Evolutionary conservation across 2,329 filamentous ascomycete genomes (phyloP).

Genomic region (Drechslerella dactyloides): DNA sequence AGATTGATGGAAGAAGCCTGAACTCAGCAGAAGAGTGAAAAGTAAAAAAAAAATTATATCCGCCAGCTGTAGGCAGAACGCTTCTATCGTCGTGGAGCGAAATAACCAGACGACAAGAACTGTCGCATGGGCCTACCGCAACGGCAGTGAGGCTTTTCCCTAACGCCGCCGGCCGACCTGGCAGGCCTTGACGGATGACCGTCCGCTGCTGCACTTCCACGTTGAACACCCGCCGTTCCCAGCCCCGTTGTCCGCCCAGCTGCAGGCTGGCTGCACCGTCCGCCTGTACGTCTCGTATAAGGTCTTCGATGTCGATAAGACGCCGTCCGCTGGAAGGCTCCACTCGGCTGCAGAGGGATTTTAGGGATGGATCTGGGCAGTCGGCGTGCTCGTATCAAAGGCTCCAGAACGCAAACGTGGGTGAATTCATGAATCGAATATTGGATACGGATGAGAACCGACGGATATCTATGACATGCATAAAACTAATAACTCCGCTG

Average conservation of each 20-base stretch:
- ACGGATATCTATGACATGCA: too few relatives aligned
- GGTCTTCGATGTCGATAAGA: neutral
- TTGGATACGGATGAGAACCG: too few relatives aligned
- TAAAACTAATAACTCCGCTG: too few relatives aligned
- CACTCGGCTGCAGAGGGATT: conserved; percentile 2
- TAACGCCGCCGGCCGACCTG: too few relatives aligned
- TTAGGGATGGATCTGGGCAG: neutral
- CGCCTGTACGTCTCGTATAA: neutral
- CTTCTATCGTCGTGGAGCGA: too few relatives aligned
- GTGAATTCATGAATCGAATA: neutral
- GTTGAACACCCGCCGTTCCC: neutral
- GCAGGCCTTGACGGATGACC: conserved; percentile 2
- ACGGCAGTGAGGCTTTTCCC: neutral
- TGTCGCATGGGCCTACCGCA: conserved; percentile 3
- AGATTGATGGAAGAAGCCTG: too few relatives aligned
- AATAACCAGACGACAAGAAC: neutral
- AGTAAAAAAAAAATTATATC: too few relatives aligned
- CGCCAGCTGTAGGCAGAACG: too few relatives aligned
- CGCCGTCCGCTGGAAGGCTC: neutral
- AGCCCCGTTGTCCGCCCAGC: neutral
- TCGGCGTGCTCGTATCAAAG: neutral
- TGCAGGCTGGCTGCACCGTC: too few relatives aligned
- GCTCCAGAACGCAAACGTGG: neutral
- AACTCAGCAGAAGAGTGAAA: too few relatives aligned
- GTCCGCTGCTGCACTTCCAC: neutral